Base-by-base conservation (phyloP, 805 yeast species). In the Ogataea populi-albae region DNA sequence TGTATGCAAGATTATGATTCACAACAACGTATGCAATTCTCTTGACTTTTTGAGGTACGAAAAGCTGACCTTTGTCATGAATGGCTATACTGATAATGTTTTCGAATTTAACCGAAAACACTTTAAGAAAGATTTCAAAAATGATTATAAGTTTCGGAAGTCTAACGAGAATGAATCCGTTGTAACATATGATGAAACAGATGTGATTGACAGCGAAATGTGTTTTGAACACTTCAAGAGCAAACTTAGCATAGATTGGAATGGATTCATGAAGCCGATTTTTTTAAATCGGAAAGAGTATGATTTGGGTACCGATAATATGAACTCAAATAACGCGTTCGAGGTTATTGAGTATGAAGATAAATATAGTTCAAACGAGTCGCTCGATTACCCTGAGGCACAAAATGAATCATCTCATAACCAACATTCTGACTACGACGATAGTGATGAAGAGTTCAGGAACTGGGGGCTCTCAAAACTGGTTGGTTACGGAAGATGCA, bases 31-130 rank as follows among this genome's bases (percentile, higher is more conserved):
- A 4, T 62, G 72, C n/a, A 74, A 72, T 44, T 66, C 75, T 3
- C 55, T 71, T 18, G 72, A 70, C 32, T 78, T 78, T 49, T 66
- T 74, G 59, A 72, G 65, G 34, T 78, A 80, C 67, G 70, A 70
- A 44, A 64, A 65, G 40, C 66, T 79, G 41, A 62, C 66, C 34
- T 71, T 51, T 23, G 17, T n/a, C 3, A 27, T 45, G 27, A 25
- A 18, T 12, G 30, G 28, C 18, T 33, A 30, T 17, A 3, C 19
- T 4, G 17, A 21, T 5, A 17, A 30, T n/a, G 15, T 12, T 16
- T 10, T 12, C 12, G 26, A 7, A 6, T 30, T n/a, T 26, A 22
- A 17, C 10, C 9, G 14, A 15, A 6, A 18, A 8, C 11, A 25
- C 14, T 25, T 25, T 7, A 12, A 25, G 14, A 25, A 7, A 8